Evolutionary conservation across 306 rosid genomes (phyloP), one percentile per base, ranked within the genome.

Genomic region (Cotoneaster glaucophyllus): DNA sequence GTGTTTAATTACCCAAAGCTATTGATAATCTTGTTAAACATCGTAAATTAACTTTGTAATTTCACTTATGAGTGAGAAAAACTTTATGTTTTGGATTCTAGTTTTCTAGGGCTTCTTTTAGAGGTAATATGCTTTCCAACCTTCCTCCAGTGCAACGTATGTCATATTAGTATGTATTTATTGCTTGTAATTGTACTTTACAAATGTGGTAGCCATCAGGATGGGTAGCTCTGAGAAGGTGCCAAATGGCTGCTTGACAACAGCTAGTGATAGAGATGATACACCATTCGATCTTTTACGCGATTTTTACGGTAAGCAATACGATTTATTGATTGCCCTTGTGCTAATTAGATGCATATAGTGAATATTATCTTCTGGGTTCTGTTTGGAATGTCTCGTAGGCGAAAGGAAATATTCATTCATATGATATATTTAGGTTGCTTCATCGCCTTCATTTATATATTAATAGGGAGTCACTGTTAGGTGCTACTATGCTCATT

Each of bases 181-280:
- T 0, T 48, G 18, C 54, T 48, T 48, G 1, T 25, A 59, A 11
- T 11, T 59, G 3, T 25, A 4, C 17, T 25, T 13, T 26, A 25
- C 43, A 3, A 39, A 1, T 63, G 39, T 29, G 11, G 11, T 75
- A 73, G 79, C 76, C 66, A 69, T 78, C 37, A 53, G 78, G 66
- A 80, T 84, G 82, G 26, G 78, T 24, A 56, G 74, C 43, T 31
- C 80, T 75, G 80, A 85, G 62, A 84, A 81, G 82, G 71, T 81
- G 25, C 41, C 82, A 13, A 67, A 79, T 44, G 83, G 74, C 65
- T 64, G 83, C 71, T 75, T 82, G 61, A 69, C 84, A 86, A 73
- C 83, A 32, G 79, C 79, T 73, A 75, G 15, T 59, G 77, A 68
- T 57, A 79, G 81, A 82, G 86, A 81, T 56, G 78, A 85, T 31